Percentiles rank a stretch among this genome's conserved stretches.
Evolutionary conservation across 345 rosid genomes (phyloP).

Genomic region (Aquilaria yunnanensis): DNA sequence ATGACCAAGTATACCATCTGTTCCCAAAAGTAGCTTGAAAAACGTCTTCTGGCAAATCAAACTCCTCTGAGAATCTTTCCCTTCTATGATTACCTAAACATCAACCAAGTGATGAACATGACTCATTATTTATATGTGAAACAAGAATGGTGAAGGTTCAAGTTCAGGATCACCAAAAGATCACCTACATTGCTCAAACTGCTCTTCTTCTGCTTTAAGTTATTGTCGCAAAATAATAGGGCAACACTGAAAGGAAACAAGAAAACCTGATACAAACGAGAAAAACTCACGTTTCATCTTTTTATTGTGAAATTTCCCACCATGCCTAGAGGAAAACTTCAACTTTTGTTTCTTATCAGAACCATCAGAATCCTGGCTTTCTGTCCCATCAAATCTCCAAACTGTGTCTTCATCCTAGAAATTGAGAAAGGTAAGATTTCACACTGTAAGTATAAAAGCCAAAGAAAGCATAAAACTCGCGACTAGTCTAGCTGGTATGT

Average conservation of each 20-base stretch:
- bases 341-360: constrained; percentile 16
- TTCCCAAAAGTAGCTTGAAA: constrained; percentile 44
- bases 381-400: constrained; percentile 21
- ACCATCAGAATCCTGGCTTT: constrained; percentile 11
- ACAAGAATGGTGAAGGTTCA: background rate
- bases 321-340: constrained; percentile 24
- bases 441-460: background rate
- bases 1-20: constrained; percentile 47
- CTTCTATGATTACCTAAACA: constrained; percentile 39
- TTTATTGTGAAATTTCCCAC: constrained; percentile 26
- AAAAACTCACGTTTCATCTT: constrained; percentile 37
- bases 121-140: background rate
- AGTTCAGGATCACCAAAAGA: no score
- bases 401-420: constrained; percentile 31
- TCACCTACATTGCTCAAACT: no score
- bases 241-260: background rate
- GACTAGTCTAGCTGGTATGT: no score
- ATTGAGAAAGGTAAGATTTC: constrained; percentile 8
- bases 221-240: background rate
- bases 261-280: constrained; percentile 1
- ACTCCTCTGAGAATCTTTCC: constrained; percentile 35
- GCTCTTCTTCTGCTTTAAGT: background rate
- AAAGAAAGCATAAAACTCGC: background rate
- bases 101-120: constrained; percentile 2
- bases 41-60: constrained; percentile 30